Evolutionary conservation across 1,284 basidiomycete genomes (phyloP), one percentile per base, ranked within the genome.

Genomic region (Anthracocystis walkeri): DNA sequence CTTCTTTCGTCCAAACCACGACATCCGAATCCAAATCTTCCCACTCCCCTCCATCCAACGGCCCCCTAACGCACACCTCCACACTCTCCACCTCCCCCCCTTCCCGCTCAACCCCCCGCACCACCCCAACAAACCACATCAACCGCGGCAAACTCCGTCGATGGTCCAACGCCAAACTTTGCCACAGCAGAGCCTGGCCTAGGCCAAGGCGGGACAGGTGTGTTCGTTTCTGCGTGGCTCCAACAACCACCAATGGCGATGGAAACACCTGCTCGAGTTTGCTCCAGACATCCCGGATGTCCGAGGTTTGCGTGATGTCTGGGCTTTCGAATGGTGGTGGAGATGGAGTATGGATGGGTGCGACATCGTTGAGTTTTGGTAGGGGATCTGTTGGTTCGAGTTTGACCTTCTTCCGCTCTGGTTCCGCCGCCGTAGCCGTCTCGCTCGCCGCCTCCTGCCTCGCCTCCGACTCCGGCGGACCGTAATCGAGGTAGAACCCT

Each of bases 401-500:
- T 35, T 45, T 53, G 27, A 48, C 21, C 38, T 46, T 41, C 18
- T 53, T 58, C 2, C 49, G 55, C 14, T 42, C 21, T 21, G 38
- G n/a, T n/a, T n/a, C n/a, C n/a, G n/a, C n/a, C n/a, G n/a, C n/a
- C n/a, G n/a, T n/a, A n/a, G n/a, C n/a, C n/a, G n/a, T n/a, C n/a
- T n/a, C n/a, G n/a, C n/a, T n/a, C n/a, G n/a, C n/a, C n/a, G n/a
- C n/a, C n/a, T n/a, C n/a, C n/a, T n/a, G n/a, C n/a, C 48, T 38
- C 10, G 29, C 29, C 5, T 29, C 8, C 29, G 29, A 8, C 21
- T 0, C 35, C n/a, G 3, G 29, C 45, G n/a, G 29, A 29, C 51
- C 58, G 49, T 61, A 61, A 23, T 61, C 51, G 7, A 61, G 58
- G 1, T 25, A 7, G 3, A 21, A 21, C 20, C 38, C 49, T 10